A percentile compares a stretch with the other conserved stretches of the same genome.
Conservation (phyloP, 2,329 filamentous ascomycete species). For the Cordyceps fumosorosea region DNA sequence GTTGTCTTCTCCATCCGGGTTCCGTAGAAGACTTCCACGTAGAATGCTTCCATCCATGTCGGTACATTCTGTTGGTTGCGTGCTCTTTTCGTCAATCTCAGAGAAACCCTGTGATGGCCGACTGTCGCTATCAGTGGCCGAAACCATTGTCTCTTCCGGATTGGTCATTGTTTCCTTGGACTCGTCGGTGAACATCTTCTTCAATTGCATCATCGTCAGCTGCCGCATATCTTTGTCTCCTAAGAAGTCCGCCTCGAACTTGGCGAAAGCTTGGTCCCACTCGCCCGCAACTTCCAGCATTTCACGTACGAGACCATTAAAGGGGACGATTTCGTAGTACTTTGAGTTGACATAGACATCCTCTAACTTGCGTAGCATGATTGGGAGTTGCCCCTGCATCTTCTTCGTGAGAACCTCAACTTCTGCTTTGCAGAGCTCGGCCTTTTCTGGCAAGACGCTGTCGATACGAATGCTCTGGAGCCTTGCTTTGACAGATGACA, state of each 20-base stretch:
- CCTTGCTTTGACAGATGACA: slow-evolving; percentile 75
- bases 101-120: slow-evolving; percentile 38
- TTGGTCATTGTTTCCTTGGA: slow-evolving; percentile 68
- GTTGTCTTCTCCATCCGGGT: slow-evolving; percentile 23
- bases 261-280: slow-evolving; percentile 85
- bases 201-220: slow-evolving; percentile 84
- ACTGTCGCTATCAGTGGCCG: slow-evolving; percentile 46
- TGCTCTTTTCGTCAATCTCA: slow-evolving; percentile 41
- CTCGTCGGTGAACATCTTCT: slow-evolving; percentile 90
- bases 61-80: slow-evolving; percentile 35
- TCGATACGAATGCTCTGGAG: slow-evolving; percentile 87
- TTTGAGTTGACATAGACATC: slow-evolving; percentile 88
- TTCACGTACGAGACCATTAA: slow-evolving; percentile 81
- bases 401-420: slow-evolving; percentile 72
- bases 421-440: slow-evolving; percentile 73
- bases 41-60: slow-evolving; percentile 18
- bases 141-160: slow-evolving; percentile 53
- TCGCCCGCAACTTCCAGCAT: slow-evolving; percentile 90
- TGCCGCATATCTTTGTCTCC: slow-evolving; percentile 95
- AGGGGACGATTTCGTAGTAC: slow-evolving; percentile 93
- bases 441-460: slow-evolving; percentile 81
- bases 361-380: slow-evolving; percentile 71
- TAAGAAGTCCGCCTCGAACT: slow-evolving; percentile 90
- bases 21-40: slow-evolving; percentile 17
- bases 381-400: slow-evolving; percentile 74